A percentile compares a stretch with the other conserved stretches of the same genome.
phyloP scores from a whole-genome alignment of 2,329 filamentous ascomycete genomes.

The Lachnellula suecica region DNA sequence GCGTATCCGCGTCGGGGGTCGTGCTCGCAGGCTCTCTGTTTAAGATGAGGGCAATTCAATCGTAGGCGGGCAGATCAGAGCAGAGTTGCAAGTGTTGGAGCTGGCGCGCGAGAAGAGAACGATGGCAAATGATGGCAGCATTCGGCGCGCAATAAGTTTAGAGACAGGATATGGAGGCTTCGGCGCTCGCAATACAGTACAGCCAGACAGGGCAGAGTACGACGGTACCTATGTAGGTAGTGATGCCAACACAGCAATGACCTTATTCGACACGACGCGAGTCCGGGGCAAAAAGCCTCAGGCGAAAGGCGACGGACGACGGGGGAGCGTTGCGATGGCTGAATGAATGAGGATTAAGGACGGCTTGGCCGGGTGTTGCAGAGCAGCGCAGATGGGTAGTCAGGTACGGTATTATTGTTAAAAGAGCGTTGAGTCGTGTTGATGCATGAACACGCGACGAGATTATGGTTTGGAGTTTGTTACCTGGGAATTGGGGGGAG shows the following conservation, averaged over 20 bases:
- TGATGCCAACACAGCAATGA: constrained; percentile 1
- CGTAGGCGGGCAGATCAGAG: background rate
- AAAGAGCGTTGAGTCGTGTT: too few species aligned
- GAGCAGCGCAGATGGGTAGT: too few species aligned
- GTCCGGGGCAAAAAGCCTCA: background rate
- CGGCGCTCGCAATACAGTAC: too few species aligned
- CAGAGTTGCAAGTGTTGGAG: background rate
- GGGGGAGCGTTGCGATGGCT: background rate
- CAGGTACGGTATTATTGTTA: too few species aligned
- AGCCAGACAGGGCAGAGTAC: too few species aligned
- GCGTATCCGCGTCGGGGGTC: constrained; percentile 1
- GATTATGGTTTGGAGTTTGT: too few species aligned
- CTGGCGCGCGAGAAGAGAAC: background rate
- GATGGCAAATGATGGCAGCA: background rate
- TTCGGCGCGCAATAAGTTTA: background rate
- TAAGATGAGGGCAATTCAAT: background rate
- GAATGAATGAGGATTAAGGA: background rate
- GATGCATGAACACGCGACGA: too few species aligned
- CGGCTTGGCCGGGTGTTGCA: too few species aligned
- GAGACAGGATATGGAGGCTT: background rate
- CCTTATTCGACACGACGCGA: constrained; percentile 1
- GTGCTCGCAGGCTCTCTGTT: background rate
- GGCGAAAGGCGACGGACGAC: background rate
- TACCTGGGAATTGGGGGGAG: too few species aligned
- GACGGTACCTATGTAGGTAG: too few species aligned